These are phyloP conservation scores for Wickerhamomyces chaumierensis DNA, from an alignment of 805 yeast species.

Conservation along the genomic window DNA sequence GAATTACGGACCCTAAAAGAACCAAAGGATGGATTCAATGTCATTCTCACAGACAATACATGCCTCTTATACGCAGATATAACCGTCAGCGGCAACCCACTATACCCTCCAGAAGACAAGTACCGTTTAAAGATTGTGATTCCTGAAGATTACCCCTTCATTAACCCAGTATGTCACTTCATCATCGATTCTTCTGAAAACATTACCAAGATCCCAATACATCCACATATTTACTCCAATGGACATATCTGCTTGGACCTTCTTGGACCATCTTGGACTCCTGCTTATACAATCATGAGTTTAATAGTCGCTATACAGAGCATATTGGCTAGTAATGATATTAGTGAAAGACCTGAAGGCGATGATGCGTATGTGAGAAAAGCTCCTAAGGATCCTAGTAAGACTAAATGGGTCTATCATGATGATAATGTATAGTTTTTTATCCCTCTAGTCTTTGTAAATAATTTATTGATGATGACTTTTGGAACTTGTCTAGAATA, in stretches of 20 bases:
- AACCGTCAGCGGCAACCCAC: slow-evolving; percentile 21
- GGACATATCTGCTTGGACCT: slow-evolving; percentile 71
- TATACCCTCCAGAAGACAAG: slow-evolving; percentile 23
- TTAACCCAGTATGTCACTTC: slow-evolving; percentile 47
- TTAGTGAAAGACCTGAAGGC: slow-evolving; percentile 44
- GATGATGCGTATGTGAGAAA: slow-evolving; percentile 33
- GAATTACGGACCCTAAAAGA: slow-evolving; percentile 13
- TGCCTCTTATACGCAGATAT: slow-evolving; percentile 27
- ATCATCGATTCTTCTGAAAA: slow-evolving; percentile 13
- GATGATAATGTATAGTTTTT: slow-evolving; percentile 37
- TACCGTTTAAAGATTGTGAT: slow-evolving; percentile 35
- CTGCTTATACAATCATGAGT: slow-evolving; percentile 25
- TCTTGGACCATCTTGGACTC: slow-evolving; percentile 32
- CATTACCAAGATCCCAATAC: slow-evolving; percentile 39
- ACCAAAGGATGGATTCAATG: slow-evolving; percentile 17
- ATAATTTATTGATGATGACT: too few species aligned
- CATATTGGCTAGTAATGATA: slow-evolving; percentile 41
- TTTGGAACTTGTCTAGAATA: too few species aligned
- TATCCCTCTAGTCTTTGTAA: too few species aligned
- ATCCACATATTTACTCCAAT: slow-evolving; percentile 66
- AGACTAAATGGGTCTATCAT: slow-evolving; percentile 40
- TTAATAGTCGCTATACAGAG: slow-evolving; percentile 51
- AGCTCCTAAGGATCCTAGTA: slow-evolving; percentile 51
- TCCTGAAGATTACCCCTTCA: slow-evolving; percentile 41
- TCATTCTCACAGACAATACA: slow-evolving; percentile 23